Percentiles rank a stretch among this genome's conserved stretches.
phyloP scores from a whole-genome alignment of 176 grass and related monocot species.

The Lolium multiflorum region DNA sequence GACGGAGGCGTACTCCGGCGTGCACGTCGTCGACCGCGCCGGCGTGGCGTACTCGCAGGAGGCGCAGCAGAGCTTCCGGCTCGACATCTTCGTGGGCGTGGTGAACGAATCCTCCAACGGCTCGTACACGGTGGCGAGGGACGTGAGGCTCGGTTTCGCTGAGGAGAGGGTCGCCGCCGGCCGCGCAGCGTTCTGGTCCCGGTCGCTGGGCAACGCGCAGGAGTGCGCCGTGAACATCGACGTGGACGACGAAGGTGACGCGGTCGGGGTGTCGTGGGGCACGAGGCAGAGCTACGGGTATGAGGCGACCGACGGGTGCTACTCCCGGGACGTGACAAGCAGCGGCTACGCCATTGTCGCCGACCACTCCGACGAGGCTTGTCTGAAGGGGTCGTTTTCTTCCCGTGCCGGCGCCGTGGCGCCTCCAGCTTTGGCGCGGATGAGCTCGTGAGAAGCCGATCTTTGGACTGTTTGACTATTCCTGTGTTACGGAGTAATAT shows the following conservation, averaged over 20 bases:
- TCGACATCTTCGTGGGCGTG: conserved; percentile 53
- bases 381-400: conserved; percentile 28
- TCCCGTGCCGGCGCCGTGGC: neutral
- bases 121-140: conserved; percentile 41
- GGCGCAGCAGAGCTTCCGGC: conserved; percentile 60
- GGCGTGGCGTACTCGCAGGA: conserved; percentile 64
- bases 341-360: conserved; percentile 43
- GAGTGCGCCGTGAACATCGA: conserved; percentile 45
- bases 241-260: conserved; percentile 54
- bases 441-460: conserved; percentile 27
- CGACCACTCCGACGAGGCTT: conserved; percentile 47
- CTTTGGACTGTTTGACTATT: neutral
- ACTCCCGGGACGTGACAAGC: conserved; percentile 62
- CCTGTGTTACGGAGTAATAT: too few relatives aligned
- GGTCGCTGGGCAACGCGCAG: conserved; percentile 70
- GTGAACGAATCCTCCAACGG: conserved; percentile 39
- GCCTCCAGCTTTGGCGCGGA: neutral
- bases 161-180: conserved; percentile 71
- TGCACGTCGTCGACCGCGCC: conserved; percentile 45
- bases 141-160: conserved; percentile 50
- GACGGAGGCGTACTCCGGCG: conserved; percentile 59
- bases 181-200: conserved; percentile 53
- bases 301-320: conserved; percentile 62
- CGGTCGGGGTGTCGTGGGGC: conserved; percentile 43
- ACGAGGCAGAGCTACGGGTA: conserved; percentile 69